Evolutionary conservation across 352 stramenopile genomes (phyloP).

Genomic region (Saprolegnia parasitica): DNA sequence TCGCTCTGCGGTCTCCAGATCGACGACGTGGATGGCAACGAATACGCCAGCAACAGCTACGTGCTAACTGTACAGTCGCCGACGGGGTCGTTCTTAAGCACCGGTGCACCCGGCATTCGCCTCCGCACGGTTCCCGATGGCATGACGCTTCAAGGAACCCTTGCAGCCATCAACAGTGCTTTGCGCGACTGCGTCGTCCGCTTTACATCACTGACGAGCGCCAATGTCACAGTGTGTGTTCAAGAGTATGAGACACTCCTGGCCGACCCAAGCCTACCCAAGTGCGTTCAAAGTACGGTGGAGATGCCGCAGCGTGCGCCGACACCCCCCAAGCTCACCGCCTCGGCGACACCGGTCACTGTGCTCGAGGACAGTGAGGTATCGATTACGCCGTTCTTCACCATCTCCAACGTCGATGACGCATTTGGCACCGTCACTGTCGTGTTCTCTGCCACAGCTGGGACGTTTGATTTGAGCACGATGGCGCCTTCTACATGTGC

Average conservation of each 20-base stretch:
- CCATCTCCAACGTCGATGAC: not conserved
- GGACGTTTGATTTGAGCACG: not conserved
- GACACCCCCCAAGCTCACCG: not conserved
- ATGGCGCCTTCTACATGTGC: not conserved
- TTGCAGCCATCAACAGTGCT: not conserved
- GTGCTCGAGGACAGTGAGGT: not conserved
- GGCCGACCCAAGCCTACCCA: not conserved
- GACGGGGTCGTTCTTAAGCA: not conserved
- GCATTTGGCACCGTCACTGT: not conserved
- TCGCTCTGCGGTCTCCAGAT: not conserved
- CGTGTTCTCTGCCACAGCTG: not conserved
- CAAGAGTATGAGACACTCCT: not conserved
- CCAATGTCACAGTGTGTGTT: not conserved
- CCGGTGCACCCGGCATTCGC: not conserved
- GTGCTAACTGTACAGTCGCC: not conserved
- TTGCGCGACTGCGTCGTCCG: not conserved
- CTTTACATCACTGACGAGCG: not conserved
- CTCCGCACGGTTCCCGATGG: not conserved
- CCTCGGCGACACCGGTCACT: not conserved
- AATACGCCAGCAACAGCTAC: slow-evolving; percentile 2
- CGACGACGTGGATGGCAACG: not conserved
- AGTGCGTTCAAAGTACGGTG: not conserved
- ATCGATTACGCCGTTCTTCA: not conserved
- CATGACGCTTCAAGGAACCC: not conserved
- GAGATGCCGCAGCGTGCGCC: not conserved